Base-by-base conservation (phyloP, 2,329 filamentous ascomycete species). In the Pseudogymnoascus sp. region DNA sequence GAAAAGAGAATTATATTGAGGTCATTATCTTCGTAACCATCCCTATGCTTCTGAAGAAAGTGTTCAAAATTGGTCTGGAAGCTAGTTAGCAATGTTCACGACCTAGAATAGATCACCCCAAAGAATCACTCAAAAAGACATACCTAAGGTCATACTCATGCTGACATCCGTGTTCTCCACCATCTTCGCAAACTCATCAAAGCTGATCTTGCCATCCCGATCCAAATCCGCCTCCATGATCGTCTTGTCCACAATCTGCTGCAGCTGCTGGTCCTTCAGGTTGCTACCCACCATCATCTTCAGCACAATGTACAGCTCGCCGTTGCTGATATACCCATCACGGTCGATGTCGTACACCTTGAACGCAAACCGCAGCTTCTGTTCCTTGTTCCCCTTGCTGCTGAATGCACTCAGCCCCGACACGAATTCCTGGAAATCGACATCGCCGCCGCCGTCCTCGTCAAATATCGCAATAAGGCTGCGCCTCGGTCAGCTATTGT, bases 231-330 rank as follows among this genome's bases (percentile, higher is more conserved):
- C 94, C 78, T 99, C 94, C 94, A 97, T 97, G 73, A 99, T 97
- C 62, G 94, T 99, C 84, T 99, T 99, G 79, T 99, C 94, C 67
- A 99, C 94, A 73, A 99, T 99, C 83, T 92, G 94, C 78, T 99
- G 94, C 73, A 99, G 77, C 77, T 99, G 94, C 76, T 96, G 90
- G 74, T 99, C 94, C 81, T 99, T 99, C 71, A 99, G 78, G 75
- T 99, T 99, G 78, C 89, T 96, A 62, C 94, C 94, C 58, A 99
- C 94, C 94, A 99, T 99, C 94, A 99, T 99, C 88, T 99, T 99
- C 70, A 99, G 82, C 71, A 99, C 94, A 70, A 99, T 97, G 75
- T 97, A 99, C 58, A 99, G 83, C 79, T 99, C 94, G 69, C 94
- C 94, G 75, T 99, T 99, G 79, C 90, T 95, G 71, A 99, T 99